These are phyloP conservation scores for Dothidotthia symphoricarpi DNA, from an alignment of 2,329 filamentous ascomycete species.

Conservation along the genomic window DNA sequence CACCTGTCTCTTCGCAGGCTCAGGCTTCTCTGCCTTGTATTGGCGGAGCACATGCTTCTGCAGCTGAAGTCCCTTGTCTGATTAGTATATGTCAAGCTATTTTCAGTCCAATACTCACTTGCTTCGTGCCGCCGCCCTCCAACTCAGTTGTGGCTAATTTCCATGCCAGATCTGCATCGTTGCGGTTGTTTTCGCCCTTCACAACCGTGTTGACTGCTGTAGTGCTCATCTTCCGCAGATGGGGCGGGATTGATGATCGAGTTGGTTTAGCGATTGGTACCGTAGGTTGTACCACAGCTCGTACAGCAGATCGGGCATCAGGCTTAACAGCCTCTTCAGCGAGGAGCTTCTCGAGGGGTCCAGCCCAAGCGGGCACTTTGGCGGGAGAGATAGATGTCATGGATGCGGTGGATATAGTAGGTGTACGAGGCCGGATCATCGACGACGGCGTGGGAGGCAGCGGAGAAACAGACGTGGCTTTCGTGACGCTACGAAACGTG, in stretches of 20 bases:
- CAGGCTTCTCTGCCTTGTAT: no score
- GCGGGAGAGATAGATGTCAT: background rate
- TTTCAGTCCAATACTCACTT: background rate
- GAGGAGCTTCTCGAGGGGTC: constrained; percentile 3
- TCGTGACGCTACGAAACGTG: no score
- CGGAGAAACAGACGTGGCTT: background rate
- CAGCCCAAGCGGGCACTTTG: background rate
- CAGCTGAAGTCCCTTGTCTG: no score
- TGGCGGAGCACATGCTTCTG: background rate
- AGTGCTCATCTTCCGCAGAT: constrained; percentile 1
- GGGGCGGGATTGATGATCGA: constrained; percentile 2
- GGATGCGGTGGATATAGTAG: background rate
- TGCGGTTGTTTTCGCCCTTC: background rate
- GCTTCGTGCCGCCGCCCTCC: background rate
- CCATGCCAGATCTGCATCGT: background rate
- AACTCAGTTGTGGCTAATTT: background rate
- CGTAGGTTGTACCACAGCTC: background rate
- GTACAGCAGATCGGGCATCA: no score
- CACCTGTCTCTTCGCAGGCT: no score
- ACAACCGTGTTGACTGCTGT: background rate
- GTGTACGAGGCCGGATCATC: background rate
- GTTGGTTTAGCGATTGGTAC: background rate
- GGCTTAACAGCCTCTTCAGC: background rate
- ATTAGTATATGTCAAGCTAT: no score
- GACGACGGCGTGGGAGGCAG: background rate